Conservation (phyloP, 768 basidiomycete species). For the Naematelia aurantialba region DNA sequence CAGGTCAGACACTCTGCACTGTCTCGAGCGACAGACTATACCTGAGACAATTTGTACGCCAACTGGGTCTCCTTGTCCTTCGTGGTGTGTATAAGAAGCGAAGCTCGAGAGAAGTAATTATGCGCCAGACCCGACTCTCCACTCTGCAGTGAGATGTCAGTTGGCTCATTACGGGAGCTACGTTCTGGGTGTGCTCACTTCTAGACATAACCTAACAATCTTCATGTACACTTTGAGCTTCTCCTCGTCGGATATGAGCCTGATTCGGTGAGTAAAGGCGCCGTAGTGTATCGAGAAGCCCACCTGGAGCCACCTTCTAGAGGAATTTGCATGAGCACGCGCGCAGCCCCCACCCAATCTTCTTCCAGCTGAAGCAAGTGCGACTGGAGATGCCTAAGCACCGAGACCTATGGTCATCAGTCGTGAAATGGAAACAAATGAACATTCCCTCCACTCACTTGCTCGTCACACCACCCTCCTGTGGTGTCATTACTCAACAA, state of each 20-base stretch:
- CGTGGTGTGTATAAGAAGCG: conserved; percentile 76
- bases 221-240: conserved; percentile 88
- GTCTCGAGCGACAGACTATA: conserved; percentile 16
- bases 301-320: conserved; percentile 85
- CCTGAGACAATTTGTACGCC: conserved; percentile 45
- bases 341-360: conserved; percentile 89
- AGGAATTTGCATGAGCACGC: conserved; percentile 85
- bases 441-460: conserved; percentile 58
- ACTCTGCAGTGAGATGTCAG: conserved; percentile 53
- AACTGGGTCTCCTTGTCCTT: conserved; percentile 66
- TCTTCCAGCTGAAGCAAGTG: conserved; percentile 83
- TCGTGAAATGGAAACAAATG: not conserved
- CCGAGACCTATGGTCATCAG: conserved; percentile 62
- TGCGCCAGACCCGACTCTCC: conserved; percentile 98
- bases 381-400: conserved; percentile 81
- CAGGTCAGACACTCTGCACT: not conserved
- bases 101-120: conserved; percentile 94
- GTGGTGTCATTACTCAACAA: conserved; percentile 64
- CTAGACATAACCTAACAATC: conserved; percentile 86
- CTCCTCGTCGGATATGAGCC: conserved; percentile 70
- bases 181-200: conserved; percentile 51
- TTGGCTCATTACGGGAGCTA: not conserved
- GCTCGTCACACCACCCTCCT: conserved; percentile 84
- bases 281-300: not conserved
- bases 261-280: conserved; percentile 36